Evolutionary conservation across 352 stramenopile genomes (phyloP).

Genomic region (Pelagophyceae sp.): DNA sequence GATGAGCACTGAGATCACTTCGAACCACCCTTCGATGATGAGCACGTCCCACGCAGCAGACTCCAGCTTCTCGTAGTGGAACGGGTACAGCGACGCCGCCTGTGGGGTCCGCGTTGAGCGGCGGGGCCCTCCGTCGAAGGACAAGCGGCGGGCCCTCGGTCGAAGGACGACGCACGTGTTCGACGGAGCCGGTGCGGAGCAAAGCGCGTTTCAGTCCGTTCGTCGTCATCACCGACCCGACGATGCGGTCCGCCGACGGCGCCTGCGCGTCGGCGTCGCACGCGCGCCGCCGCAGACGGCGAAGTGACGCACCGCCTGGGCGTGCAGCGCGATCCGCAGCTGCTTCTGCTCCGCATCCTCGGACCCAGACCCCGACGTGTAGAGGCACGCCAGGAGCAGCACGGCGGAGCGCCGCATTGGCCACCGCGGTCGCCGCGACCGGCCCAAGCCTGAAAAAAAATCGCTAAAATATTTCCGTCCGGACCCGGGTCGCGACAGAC

Average conservation of each 20-base stretch:
- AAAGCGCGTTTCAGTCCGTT: conserved; percentile 30
- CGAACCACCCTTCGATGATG: conserved; percentile 41
- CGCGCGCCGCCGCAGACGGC: background rate
- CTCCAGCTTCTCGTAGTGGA: conserved; percentile 26
- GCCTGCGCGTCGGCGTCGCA: background rate
- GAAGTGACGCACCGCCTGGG: conserved; percentile 22
- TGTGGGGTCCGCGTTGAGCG: no score
- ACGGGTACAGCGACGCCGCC: conserved; percentile 34
- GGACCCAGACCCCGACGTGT: background rate
- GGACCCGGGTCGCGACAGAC: no score
- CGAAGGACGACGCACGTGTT: no score
- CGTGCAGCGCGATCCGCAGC: conserved; percentile 32
- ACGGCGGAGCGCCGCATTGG: no score
- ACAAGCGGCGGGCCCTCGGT: background rate
- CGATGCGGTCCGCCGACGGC: conserved; percentile 28
- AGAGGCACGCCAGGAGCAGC: background rate
- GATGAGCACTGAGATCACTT: conserved; percentile 32
- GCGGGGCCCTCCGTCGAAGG: conserved; percentile 18
- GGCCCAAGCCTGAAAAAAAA: no score
- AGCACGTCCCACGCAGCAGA: conserved; percentile 33
- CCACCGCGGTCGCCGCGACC: no score
- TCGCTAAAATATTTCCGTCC: no score
- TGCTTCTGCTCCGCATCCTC: background rate
- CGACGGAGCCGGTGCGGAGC: conserved; percentile 5
- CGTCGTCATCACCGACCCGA: conserved; percentile 40